Evolutionary conservation across 73 alveolate species (phyloP), one percentile per base, ranked within the genome.

Genomic region (Paramecium octaurelia): DNA sequence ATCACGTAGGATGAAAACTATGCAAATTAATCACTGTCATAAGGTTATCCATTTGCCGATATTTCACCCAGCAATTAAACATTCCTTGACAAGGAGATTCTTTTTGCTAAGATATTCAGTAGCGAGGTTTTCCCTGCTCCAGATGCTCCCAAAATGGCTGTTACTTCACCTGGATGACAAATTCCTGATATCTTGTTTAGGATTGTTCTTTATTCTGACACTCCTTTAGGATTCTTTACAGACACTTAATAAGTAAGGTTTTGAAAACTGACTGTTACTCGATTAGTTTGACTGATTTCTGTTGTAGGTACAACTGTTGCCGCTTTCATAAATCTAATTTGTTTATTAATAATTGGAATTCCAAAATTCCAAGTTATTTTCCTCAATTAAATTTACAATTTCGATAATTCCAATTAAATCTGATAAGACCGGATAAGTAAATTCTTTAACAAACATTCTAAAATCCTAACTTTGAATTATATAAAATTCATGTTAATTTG

Each of bases 51-150:
- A 90, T 97, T 97, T 86, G 97, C 96, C 38, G 6, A 85, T 31
- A 97, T 86, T 50, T 95, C 92, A 14, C 99, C 99, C 23, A 64
- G 34, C 58, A 96, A 93, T 29, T 29, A 80, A 3, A 97, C 95
- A 71, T 95, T 86, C 58, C 85, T 76, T 4, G 96, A 59, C 10
- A 58, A 38, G 5, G 87, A 95, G 10, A 83, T 83, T 93, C 97
- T 96, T 16, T 97, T 97, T 9, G 99, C 97, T 21, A 97, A 54
- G 21, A 90, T 86, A 91, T 97, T 97, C 69, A 97, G 90, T 35
- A 97, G 88, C 2, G 99, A 94, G 8, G 99, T 97, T 86, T 97
- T 97, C 12, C 99, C 99, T 23, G 99, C 99, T 36, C 99, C 99
- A 46, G 98, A 95, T 18, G 99, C 97, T 4, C 99, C 99, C 75